Evolutionary conservation across 192 early-diverging fungal genomes (phyloP), one percentile per base, ranked within the genome.

Genomic region (Mycoemilia scoparia): DNA sequence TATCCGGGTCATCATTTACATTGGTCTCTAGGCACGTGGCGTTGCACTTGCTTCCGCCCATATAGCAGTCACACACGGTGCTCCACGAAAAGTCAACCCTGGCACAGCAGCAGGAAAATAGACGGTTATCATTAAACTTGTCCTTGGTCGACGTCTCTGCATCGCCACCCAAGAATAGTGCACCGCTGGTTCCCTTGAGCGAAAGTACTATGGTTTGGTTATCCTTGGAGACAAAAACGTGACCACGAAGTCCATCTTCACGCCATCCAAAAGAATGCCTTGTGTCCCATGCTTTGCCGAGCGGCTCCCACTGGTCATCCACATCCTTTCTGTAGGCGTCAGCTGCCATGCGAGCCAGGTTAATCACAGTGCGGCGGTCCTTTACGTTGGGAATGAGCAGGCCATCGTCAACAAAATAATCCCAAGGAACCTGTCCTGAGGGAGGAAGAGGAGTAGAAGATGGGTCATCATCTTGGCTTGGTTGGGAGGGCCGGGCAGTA

Each of bases 81-180:
- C 48, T 54, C 92, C 92, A 96, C 0, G 62, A 64, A 21, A 72
- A 73, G 30, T 75, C 73, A 7, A 77, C 79, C 24, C 75, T 73
- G 5, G 76, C 92, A 58, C 92, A 96, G 57, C 92, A 96, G 60
- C 92, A 96, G 2, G 85, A 89, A 45, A 92, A 96, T 41, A 95
- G 69, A 7, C 82, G 64, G 50, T 95, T 96, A 60, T 95, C 89
- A 57, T 86, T 86, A 28, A 58, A 57, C 49, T 80, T 84, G 58
- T 86, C 82, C 15, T 68, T 66, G 3, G 64, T 57, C 5, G 70
- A 66, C 4, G 82, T 85, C 6, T 73, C 69, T 0, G 76, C 75
- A n/a, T 63, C 72, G 16, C 70, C 73, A 39, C 70, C 66, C n/a
- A 64, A 44, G 38, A 76, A 70, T 22, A 79, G 56, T 11, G 60